These are phyloP conservation scores for Candida coleopterorum DNA, from an alignment of 805 yeast genomes.

Conservation along the genomic window DNA sequence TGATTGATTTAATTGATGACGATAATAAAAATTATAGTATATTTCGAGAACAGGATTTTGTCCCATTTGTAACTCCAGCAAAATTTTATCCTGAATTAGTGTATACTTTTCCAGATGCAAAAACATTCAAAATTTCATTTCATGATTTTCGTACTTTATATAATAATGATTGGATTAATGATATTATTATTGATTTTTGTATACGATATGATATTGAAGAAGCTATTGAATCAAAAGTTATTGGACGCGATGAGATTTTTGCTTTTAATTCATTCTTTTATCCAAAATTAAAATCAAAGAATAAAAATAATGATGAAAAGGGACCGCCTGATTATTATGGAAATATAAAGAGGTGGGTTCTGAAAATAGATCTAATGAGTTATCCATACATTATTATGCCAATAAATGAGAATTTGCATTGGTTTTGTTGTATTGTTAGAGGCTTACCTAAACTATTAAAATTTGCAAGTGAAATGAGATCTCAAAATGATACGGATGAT, in stretches of 20 bases:
- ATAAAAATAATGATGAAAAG: slow-evolving; percentile 6
- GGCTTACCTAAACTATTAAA: slow-evolving; percentile 39
- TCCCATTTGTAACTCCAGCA: slow-evolving; percentile 25
- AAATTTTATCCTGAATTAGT: slow-evolving; percentile 44
- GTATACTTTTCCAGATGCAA: slow-evolving; percentile 50
- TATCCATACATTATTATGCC: slow-evolving; percentile 70
- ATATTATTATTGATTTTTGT: slow-evolving; percentile 81
- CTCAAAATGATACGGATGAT: not conserved
- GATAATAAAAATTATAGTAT: not conserved
- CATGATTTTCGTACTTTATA: slow-evolving; percentile 76
- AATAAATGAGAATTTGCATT: slow-evolving; percentile 74
- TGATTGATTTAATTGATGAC: not conserved
- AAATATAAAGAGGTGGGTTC: slow-evolving; percentile 75
- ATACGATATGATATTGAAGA: slow-evolving; percentile 51
- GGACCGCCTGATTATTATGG: slow-evolving; percentile 40
- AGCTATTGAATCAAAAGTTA: slow-evolving; percentile 18
- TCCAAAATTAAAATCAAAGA: slow-evolving; percentile 43
- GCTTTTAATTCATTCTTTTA: slow-evolving; percentile 83
- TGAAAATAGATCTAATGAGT: slow-evolving; percentile 53
- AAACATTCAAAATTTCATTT: slow-evolving; percentile 52
- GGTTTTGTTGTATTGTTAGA: slow-evolving; percentile 78
- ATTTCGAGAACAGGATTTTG: slow-evolving; percentile 8
- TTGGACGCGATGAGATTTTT: slow-evolving; percentile 19
- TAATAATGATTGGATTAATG: slow-evolving; percentile 86
- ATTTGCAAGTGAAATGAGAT: slow-evolving; percentile 6